Base-by-base conservation (phyloP, 176 grass and related monocot genomes). In the Ensete ventricosum region DNA sequence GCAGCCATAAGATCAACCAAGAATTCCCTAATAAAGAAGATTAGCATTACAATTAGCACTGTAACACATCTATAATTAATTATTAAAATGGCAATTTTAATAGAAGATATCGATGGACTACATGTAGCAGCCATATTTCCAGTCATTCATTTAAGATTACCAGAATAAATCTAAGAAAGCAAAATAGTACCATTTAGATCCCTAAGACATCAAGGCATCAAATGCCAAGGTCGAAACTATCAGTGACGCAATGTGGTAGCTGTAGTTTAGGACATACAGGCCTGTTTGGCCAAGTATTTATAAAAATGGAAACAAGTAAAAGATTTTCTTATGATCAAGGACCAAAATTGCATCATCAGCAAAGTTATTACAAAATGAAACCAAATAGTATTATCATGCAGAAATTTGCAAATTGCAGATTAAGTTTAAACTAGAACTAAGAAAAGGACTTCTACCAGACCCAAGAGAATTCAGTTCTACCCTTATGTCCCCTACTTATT, bases 1-100 rank as follows among this genome's bases (percentile, higher is more conserved):
- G 91, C 88, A 87, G 91, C 90, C 95, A 99, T 99, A 78, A 99
- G 86, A 94, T 99, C 95, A 64, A 99, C 95, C 84, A 99, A 87
- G 71, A 85, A 99, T 79, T 99, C 95, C 88, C 95, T 99, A 78
- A 53, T 67, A 64, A 6, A 77, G 11, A 87, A 53, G 71, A 53
- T 52, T n/a, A 68, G 48, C 26, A 73, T 53, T 50, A 9, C 50
- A 52, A 80, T 72, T 58, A 79, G 8, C 9, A 27, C 49, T n/a
- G 17, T 3, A 77, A 52, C 16, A 23, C 14, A 52, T 16, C 9
- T 14, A 19, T 24, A 53, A 26, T 52, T 25, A 14, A 57, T 17
- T 5, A 71, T 19, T 11, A 4, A 20, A 50, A 6, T 14, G 12
- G 53, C 7, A 16, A 74, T 26, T 1, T 17, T 74, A 9, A 29